A percentile compares a stretch with the other conserved stretches of the same genome.
phyloP scores from a whole-genome alignment of 2,329 filamentous ascomycete species.

The Fusarium stilboides region DNA sequence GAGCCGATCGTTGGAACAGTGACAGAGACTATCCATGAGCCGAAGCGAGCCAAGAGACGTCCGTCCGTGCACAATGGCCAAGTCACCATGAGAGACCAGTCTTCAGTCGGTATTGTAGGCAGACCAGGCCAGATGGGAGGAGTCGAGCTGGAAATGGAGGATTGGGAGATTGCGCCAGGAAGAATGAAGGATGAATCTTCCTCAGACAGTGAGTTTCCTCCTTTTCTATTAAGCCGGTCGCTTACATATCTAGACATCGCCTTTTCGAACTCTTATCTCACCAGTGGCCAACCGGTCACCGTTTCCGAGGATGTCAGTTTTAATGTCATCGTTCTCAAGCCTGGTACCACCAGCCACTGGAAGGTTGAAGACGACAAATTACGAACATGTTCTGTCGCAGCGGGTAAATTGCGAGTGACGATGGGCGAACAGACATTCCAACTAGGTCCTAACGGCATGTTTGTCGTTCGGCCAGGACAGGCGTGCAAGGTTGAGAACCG shows the following conservation, averaged over 20 bases:
- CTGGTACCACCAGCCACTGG: constrained; percentile 56
- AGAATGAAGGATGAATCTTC: constrained; percentile 52
- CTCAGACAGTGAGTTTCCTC: constrained; percentile 56
- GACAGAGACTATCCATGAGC: background rate
- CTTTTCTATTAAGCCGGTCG: background rate
- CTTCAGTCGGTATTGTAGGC: background rate
- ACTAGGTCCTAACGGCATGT: constrained; percentile 62
- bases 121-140: constrained; percentile 19
- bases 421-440: constrained; percentile 56
- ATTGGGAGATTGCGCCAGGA: constrained; percentile 64
- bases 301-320: constrained; percentile 58
- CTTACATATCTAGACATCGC: constrained; percentile 55
- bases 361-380: constrained; percentile 50
- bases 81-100: background rate
- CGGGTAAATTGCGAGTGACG: constrained; percentile 60
- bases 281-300: constrained; percentile 54
- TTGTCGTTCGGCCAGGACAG: constrained; percentile 59
- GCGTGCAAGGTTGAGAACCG: constrained; percentile 60
- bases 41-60: constrained; percentile 3
- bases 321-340: constrained; percentile 59
- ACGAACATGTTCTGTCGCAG: constrained; percentile 58
- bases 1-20: background rate
- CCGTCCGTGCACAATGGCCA: background rate
- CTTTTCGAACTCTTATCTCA: constrained; percentile 61
- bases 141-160: constrained; percentile 56